A percentile compares a stretch with the other conserved stretches of the same genome.
Evolutionary conservation across 2,329 filamentous ascomycete genomes (phyloP).

Genomic region (Pseudogymnoascus sp.): DNA sequence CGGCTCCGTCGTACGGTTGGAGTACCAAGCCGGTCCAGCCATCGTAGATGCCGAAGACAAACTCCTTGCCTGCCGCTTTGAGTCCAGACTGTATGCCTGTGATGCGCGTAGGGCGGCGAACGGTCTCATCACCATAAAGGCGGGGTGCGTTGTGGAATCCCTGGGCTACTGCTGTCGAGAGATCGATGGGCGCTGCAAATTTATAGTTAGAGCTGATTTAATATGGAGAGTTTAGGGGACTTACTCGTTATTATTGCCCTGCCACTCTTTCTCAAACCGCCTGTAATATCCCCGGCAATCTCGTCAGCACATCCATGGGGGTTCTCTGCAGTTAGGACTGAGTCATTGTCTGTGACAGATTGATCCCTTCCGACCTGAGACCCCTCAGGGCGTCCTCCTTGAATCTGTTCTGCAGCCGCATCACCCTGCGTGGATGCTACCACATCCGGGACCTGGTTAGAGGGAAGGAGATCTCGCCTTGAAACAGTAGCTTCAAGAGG

Average conservation of each 20-base stretch:
- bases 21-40: slow-evolving; percentile 54
- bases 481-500: slow-evolving; percentile 12
- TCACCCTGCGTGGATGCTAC: neutral
- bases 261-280: slow-evolving; percentile 4
- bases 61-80: slow-evolving; percentile 50
- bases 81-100: slow-evolving; percentile 57
- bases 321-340: slow-evolving; percentile 19
- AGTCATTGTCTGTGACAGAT: neutral
- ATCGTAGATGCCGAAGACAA: slow-evolving; percentile 56
- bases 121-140: slow-evolving; percentile 61
- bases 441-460: neutral
- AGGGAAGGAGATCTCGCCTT: neutral
- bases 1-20: slow-evolving; percentile 49
- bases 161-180: slow-evolving; percentile 53
- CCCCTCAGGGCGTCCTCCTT: neutral
- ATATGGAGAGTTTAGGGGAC: neutral
- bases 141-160: slow-evolving; percentile 64
- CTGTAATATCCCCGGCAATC: slow-evolving; percentile 21
- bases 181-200: slow-evolving; percentile 43
- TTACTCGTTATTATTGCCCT: slow-evolving; percentile 1
- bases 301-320: slow-evolving; percentile 19
- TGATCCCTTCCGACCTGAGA: neutral
- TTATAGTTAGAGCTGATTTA: neutral
- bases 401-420: neutral
- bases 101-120: slow-evolving; percentile 52